Conservation (phyloP, 164 flowering plant genomes). For the Annona squamosa region DNA sequence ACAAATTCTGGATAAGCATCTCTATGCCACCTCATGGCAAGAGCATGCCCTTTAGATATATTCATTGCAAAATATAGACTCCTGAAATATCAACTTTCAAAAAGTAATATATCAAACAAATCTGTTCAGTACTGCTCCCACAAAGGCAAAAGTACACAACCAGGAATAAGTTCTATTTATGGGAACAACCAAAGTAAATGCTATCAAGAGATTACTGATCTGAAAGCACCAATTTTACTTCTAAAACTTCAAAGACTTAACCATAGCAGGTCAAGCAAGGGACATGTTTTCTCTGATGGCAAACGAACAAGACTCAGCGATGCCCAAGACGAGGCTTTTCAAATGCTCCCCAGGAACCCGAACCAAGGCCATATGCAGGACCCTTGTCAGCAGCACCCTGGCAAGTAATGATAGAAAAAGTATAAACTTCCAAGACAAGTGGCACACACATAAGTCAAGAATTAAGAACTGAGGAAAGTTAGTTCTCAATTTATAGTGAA, state of each 20-base stretch:
- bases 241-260: slow-evolving; percentile 17
- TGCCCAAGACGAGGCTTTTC: slow-evolving; percentile 60
- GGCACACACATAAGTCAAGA: not conserved
- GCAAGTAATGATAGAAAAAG: slow-evolving; percentile 3
- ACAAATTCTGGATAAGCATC: not conserved
- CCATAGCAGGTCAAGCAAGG: slow-evolving; percentile 12
- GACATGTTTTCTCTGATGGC: not conserved
- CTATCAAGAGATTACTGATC: slow-evolving; percentile 9
- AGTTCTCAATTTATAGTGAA: not conserved
- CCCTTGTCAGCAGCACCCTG: slow-evolving; percentile 71
- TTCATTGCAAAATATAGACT: not conserved
- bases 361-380: slow-evolving; percentile 51
- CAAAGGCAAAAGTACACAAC: slow-evolving; percentile 9
- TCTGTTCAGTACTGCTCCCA: not conserved
- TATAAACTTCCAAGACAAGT: not conserved
- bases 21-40: not conserved
- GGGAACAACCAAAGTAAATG: slow-evolving; percentile 18
- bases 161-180: slow-evolving; percentile 13
- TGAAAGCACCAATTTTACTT: slow-evolving; percentile 27
- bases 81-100: not conserved
- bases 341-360: slow-evolving; percentile 62
- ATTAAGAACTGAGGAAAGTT: not conserved
- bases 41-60: not conserved
- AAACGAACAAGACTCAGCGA: slow-evolving; percentile 35
- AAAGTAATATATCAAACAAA: not conserved